A percentile compares a stretch with the other conserved stretches of the same genome.
These are phyloP conservation scores for Teratosphaeria viscida DNA, from an alignment of 2,329 filamentous ascomycete species.

Conservation along the genomic window DNA sequence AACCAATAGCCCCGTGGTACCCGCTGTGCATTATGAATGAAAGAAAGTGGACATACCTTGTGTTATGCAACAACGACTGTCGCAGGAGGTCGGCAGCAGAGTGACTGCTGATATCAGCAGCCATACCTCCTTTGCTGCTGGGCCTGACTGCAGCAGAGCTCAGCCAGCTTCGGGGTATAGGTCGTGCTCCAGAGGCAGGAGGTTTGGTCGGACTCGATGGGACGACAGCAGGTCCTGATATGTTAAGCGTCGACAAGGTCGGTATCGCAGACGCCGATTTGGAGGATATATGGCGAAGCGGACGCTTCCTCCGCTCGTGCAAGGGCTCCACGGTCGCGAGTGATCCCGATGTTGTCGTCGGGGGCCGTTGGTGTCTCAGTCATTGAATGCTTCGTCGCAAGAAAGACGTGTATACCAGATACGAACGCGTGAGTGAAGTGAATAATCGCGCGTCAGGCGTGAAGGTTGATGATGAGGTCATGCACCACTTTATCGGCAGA, in stretches of 20 bases:
- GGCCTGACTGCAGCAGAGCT: conserved; percentile 3
- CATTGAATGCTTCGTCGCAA: not conserved
- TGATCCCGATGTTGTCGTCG: not conserved
- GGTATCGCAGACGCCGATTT: conserved; percentile 37
- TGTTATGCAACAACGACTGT: conserved; percentile 43
- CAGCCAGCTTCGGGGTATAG: conserved; percentile 14
- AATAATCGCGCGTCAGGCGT: not conserved
- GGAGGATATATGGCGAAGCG: conserved; percentile 16
- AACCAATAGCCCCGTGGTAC: conserved; percentile 8
- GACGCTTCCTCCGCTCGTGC: not conserved
- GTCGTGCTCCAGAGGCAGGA: conserved; percentile 3
- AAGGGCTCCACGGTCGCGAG: conserved; percentile 1
- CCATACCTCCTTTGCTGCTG: conserved; percentile 13
- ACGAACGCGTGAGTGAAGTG: not conserved
- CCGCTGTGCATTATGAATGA: conserved; percentile 32
- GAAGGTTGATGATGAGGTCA: not conserved
- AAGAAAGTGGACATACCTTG: not conserved
- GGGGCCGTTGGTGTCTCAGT: not conserved
- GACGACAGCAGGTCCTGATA: conserved; percentile 4
- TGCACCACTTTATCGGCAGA: not conserved
- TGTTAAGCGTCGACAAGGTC: conserved; percentile 28
- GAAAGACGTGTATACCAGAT: not conserved
- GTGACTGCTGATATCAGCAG: conserved; percentile 39
- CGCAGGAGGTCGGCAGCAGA: conserved; percentile 48
- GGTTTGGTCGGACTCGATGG: conserved; percentile 6